phyloP scores from a whole-genome alignment of 768 basidiomycete genomes.

The Tricholoma sp. region DNA sequence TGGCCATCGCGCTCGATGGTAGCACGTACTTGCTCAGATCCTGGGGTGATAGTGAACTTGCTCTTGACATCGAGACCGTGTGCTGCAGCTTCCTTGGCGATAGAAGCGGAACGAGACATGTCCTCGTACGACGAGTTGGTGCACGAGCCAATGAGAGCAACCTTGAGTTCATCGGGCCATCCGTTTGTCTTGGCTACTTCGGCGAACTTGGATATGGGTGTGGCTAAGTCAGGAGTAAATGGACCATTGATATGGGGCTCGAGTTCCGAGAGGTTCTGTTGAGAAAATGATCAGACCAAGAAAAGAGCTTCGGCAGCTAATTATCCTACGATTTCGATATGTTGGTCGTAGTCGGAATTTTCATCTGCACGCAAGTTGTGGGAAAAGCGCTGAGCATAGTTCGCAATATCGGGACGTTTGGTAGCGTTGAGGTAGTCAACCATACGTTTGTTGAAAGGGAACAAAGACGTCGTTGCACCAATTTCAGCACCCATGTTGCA shows the following conservation, averaged over 20 bases:
- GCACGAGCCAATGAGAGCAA: conserved; percentile 97
- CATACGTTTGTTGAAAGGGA: conserved; percentile 99
- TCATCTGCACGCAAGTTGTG: conserved; percentile 90
- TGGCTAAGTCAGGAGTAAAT: conserved; percentile 99
- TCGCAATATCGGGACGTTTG: conserved; percentile 80
- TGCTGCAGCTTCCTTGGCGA: conserved; percentile 80
- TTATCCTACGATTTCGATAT: conserved; percentile 78
- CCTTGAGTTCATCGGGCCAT: conserved; percentile 97
- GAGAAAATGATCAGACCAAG: conserved; percentile 3
- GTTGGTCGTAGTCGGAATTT: conserved; percentile 88
- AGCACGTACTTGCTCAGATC: conserved; percentile 96
- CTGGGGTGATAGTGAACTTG: conserved; percentile 97
- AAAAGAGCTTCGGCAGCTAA: neutral
- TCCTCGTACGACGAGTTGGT: conserved; percentile 99
- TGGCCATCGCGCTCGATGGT: conserved; percentile 97
- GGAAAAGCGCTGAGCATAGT: conserved; percentile 84
- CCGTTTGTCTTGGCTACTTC: conserved; percentile 87
- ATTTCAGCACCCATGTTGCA: conserved; percentile 99
- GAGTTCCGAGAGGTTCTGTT: conserved; percentile 88
- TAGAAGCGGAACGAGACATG: conserved; percentile 96
- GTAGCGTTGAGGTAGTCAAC: conserved; percentile 91
- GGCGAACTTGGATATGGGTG: conserved; percentile 95
- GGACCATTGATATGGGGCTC: conserved; percentile 99
- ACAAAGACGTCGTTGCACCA: conserved; percentile 96
- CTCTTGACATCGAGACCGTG: conserved; percentile 89